Conservation (phyloP, 768 basidiomycete species). For the Termitomyces sp. region DNA sequence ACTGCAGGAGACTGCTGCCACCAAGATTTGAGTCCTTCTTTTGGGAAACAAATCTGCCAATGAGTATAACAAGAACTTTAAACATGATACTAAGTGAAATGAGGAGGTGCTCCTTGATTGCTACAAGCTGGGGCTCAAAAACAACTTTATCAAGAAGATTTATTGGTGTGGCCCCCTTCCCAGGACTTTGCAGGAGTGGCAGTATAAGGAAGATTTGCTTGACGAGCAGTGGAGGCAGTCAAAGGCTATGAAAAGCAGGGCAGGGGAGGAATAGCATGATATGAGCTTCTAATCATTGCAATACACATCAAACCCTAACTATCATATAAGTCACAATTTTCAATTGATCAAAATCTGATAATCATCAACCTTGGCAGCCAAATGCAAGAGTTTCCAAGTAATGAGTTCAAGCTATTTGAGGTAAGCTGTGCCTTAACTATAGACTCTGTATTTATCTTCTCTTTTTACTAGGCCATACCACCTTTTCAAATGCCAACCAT, state of each 20-base stretch:
- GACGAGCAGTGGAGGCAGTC: neutral
- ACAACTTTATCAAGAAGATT: neutral
- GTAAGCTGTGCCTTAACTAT: no score
- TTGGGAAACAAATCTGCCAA: neutral
- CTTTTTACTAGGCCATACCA: no score
- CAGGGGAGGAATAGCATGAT: neutral
- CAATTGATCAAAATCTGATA: no score
- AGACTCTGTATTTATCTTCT: no score
- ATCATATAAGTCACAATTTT: no score
- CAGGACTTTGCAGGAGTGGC: neutral
- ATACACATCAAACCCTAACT: no score
- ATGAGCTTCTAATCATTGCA: no score
- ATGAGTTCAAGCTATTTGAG: no score
- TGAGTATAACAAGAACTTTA: slow-evolving; percentile 1
- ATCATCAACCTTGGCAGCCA: no score
- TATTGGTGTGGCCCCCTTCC: neutral
- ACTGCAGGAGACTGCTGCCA: neutral
- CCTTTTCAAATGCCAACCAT: no score
- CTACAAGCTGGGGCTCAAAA: neutral
- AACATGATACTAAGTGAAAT: slow-evolving; percentile 3
- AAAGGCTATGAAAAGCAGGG: neutral
- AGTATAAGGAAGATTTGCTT: neutral
- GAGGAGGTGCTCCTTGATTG: neutral
- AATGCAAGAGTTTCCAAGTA: no score
- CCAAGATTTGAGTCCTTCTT: neutral